Conservation (phyloP, 1,139 yeast genomes). For the Zhuliangozyma parablackwelliae region DNA sequence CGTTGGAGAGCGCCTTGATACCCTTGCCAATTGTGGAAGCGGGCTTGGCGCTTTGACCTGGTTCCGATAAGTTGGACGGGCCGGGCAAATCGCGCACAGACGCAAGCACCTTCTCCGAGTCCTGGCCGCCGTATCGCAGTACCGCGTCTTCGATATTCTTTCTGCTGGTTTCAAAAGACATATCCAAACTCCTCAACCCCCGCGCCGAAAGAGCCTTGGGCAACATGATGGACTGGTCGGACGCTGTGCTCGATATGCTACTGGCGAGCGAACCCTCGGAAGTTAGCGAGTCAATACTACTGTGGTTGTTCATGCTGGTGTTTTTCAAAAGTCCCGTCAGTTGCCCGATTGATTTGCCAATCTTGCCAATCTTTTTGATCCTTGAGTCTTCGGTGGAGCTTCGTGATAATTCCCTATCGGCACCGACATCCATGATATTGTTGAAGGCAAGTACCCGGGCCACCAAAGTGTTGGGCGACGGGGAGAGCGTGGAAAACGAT, state of each 20-base stretch:
- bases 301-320: not conserved
- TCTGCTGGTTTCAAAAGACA: slow-evolving; percentile 30
- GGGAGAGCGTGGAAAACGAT: slow-evolving; percentile 10
- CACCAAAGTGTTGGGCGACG: slow-evolving; percentile 13
- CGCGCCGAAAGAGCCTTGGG: slow-evolving; percentile 29
- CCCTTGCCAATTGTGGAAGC: slow-evolving; percentile 20
- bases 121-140: slow-evolving; percentile 15
- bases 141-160: slow-evolving; percentile 22
- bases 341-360: slow-evolving; percentile 16
- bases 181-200: slow-evolving; percentile 28
- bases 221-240: slow-evolving; percentile 13
- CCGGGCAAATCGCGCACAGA: slow-evolving; percentile 10
- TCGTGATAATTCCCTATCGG: not conserved
- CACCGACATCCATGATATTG: not conserved
- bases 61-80: slow-evolving; percentile 28
- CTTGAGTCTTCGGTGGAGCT: slow-evolving; percentile 9
- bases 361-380: slow-evolving; percentile 16
- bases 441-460: slow-evolving; percentile 7
- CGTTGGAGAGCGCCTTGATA: slow-evolving; percentile 29
- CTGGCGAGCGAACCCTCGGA: not conserved
- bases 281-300: slow-evolving; percentile 2
- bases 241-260: no score
- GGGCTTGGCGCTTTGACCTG: slow-evolving; percentile 12
- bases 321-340: slow-evolving; percentile 16
- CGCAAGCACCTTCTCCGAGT: not conserved